Percentiles rank a stretch among this genome's conserved stretches.
Conservation (phyloP, 345 rosid genomes). For the Passiflora organensis region DNA sequence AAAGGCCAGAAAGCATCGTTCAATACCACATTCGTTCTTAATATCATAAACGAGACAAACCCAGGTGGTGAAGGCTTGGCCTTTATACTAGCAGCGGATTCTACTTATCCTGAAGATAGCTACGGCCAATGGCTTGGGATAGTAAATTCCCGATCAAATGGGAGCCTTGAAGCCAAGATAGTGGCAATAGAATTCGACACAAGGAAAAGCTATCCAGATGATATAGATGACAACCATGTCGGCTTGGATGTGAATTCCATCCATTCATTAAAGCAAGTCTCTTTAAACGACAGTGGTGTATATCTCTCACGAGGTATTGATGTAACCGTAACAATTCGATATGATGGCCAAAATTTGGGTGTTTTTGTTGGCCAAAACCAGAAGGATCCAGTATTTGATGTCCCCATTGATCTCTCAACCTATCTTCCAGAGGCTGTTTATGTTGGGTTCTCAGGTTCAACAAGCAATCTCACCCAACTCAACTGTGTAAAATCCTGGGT, state of each 20-base stretch:
- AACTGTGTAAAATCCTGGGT: constrained; percentile 61
- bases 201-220: constrained; percentile 40
- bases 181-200: constrained; percentile 76
- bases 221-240: constrained; percentile 59
- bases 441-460: constrained; percentile 60
- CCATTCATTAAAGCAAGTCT: constrained; percentile 35
- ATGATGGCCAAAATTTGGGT: constrained; percentile 41
- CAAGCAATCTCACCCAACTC: constrained; percentile 14
- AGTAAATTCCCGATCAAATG: constrained; percentile 34
- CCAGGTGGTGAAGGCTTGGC: constrained; percentile 75
- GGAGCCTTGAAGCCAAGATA: constrained; percentile 19
- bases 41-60: constrained; percentile 30
- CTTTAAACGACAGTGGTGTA: constrained; percentile 30
- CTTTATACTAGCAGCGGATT: constrained; percentile 37
- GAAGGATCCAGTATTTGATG: constrained; percentile 24
- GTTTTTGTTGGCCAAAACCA: constrained; percentile 30
- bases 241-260: constrained; percentile 52
- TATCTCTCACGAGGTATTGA: constrained; percentile 13
- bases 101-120: constrained; percentile 31
- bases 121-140: constrained; percentile 64
- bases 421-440: constrained; percentile 46
- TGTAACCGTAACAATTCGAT: constrained; percentile 26
- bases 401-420: constrained; percentile 42
- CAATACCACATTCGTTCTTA: constrained; percentile 51
- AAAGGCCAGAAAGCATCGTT: constrained; percentile 29